Evolutionary conservation across 352 stramenopile species (phyloP).

Genomic region (Plasmopara muralis): DNA sequence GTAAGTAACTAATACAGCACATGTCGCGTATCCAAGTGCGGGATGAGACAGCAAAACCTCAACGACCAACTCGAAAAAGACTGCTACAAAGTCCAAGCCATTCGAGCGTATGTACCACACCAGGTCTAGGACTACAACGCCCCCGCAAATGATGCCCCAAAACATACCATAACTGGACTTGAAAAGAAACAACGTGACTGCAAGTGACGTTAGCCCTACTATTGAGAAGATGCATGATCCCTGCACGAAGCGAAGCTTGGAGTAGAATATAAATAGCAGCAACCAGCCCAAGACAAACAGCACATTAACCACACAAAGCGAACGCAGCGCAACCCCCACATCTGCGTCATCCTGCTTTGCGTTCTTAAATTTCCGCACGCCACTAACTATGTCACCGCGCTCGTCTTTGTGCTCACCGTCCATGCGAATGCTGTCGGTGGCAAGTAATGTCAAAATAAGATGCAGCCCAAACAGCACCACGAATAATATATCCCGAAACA

Average conservation of each 20-base stretch:
- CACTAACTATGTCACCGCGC: slow-evolving; percentile 23
- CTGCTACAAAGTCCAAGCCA: slow-evolving; percentile 72
- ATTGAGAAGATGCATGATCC: slow-evolving; percentile 62
- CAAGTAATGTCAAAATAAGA: slow-evolving; percentile 42
- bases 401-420: slow-evolving; percentile 26
- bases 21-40: slow-evolving; percentile 48
- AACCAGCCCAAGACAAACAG: slow-evolving; percentile 67
- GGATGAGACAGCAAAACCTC: slow-evolving; percentile 54
- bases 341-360: slow-evolving; percentile 27
- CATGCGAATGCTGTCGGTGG: slow-evolving; percentile 34
- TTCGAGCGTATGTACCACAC: slow-evolving; percentile 64
- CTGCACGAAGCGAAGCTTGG: slow-evolving; percentile 69
- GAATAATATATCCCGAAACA: slow-evolving; percentile 56
- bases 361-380: slow-evolving; percentile 1
- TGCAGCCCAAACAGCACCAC: slow-evolving; percentile 44
- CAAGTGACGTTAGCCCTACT: slow-evolving; percentile 41
- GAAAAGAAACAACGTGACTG: slow-evolving; percentile 47
- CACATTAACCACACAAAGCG: slow-evolving; percentile 61
- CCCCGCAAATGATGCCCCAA: slow-evolving; percentile 36
- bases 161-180: slow-evolving; percentile 41
- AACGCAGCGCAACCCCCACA: slow-evolving; percentile 50
- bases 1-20: slow-evolving; percentile 46
- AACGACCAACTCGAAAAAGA: slow-evolving; percentile 79
- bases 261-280: slow-evolving; percentile 65
- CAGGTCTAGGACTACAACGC: slow-evolving; percentile 45